phyloP scores from a whole-genome alignment of 768 basidiomycete species.

The Mycena vitilis region DNA sequence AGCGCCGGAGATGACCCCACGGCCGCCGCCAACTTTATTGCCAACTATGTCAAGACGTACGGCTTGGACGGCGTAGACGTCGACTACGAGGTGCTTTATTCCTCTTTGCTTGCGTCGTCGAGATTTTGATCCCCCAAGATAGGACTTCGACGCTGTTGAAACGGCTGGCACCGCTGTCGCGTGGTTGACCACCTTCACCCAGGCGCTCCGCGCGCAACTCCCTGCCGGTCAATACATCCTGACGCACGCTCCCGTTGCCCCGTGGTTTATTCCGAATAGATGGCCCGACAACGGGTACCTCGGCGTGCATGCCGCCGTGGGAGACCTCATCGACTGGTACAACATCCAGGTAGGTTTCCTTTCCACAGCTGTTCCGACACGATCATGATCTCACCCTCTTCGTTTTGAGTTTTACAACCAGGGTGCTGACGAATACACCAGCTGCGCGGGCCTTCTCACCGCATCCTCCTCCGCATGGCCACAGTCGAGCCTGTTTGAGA shows the following conservation, averaged over 20 bases:
- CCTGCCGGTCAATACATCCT: conserved; percentile 47
- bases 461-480: conserved; percentile 72
- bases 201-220: conserved; percentile 32
- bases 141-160: conserved; percentile 65
- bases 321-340: conserved; percentile 74
- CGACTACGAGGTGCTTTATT: conserved; percentile 59
- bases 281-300: conserved; percentile 24
- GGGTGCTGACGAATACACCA: conserved; percentile 71
- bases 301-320: conserved; percentile 54
- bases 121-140: conserved; percentile 28
- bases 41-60: conserved; percentile 63
- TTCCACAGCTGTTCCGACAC: background rate
- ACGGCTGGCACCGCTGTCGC: conserved; percentile 56
- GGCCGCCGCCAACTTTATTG: conserved; percentile 66
- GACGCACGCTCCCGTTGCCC: conserved; percentile 49
- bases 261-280: conserved; percentile 24
- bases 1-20: conserved; percentile 68
- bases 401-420: conserved; percentile 58
- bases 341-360: conserved; percentile 59
- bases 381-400: conserved; percentile 20
- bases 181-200: conserved; percentile 49
- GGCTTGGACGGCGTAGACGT: conserved; percentile 69
- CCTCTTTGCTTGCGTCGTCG: conserved; percentile 8
- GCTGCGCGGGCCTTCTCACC: conserved; percentile 67
- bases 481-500: conserved; percentile 67